phyloP scores from a whole-genome alignment of 495 filamentous ascomycete species.

The Annulohypoxylon nitens region DNA sequence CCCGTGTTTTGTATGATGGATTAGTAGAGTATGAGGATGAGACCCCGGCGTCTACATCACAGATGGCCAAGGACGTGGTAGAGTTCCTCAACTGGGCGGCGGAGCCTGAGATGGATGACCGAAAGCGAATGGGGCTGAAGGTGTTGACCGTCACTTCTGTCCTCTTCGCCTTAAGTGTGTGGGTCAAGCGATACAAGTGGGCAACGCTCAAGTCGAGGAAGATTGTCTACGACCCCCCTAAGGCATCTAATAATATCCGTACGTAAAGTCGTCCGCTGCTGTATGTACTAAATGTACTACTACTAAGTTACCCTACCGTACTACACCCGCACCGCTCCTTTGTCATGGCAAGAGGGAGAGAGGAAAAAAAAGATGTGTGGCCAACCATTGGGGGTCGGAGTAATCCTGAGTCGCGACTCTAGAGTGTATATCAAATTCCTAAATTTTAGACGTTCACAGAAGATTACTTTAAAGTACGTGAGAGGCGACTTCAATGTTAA shows the following conservation, averaged over 20 bases:
- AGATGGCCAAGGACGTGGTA: constrained; percentile 99
- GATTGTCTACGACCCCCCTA: constrained; percentile 87
- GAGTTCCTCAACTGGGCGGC: constrained; percentile 99
- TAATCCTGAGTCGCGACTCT: constrained; percentile 49
- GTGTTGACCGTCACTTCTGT: constrained; percentile 81
- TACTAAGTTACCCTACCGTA: constrained; percentile 53
- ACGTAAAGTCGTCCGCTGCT: constrained; percentile 52
- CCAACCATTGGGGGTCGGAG: constrained; percentile 36
- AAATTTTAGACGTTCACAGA: constrained; percentile 49
- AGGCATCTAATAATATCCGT: constrained; percentile 53
- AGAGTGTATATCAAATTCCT: constrained; percentile 55
- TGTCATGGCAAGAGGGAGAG: constrained; percentile 53
- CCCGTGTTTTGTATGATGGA: constrained; percentile 96
- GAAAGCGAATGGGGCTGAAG: constrained; percentile 99
- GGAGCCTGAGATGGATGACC: constrained; percentile 98
- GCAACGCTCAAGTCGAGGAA: constrained; percentile 93
- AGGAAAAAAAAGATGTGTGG: constrained; percentile 49
- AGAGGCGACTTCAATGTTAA: constrained; percentile 17
- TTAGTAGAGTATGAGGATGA: constrained; percentile 99
- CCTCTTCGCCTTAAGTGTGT: constrained; percentile 88
- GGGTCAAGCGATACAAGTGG: constrained; percentile 99
- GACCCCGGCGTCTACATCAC: constrained; percentile 91
- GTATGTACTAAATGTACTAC: constrained; percentile 52
- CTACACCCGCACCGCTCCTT: constrained; percentile 50
- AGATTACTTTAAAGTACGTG: constrained; percentile 34